A percentile compares a stretch with the other conserved stretches of the same genome.
Evolutionary conservation across 2,329 filamentous ascomycete species (phyloP).

Genomic region (Xylaria sp.): DNA sequence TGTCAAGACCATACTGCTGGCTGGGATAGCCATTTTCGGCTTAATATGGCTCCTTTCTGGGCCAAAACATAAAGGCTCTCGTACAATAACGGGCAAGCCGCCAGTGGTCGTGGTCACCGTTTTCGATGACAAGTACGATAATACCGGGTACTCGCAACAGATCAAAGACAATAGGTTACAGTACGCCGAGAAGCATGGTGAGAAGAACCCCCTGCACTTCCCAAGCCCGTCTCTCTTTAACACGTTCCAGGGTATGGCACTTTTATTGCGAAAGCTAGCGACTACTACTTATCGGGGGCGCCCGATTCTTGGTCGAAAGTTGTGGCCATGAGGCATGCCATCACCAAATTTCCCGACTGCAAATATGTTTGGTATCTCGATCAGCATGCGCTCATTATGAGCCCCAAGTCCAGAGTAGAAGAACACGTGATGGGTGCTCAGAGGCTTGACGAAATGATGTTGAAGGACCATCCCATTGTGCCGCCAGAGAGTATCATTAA

Average conservation of each 20-base stretch:
- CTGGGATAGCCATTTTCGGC: constrained; percentile 64
- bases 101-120: constrained; percentile 85
- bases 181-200: constrained; percentile 90
- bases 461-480: constrained; percentile 85
- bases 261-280: constrained; percentile 80
- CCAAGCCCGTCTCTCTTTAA: constrained; percentile 5
- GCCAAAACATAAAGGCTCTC: constrained; percentile 50
- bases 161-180: constrained; percentile 84
- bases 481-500: constrained; percentile 97
- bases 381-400: constrained; percentile 88
- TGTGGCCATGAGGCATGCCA: constrained; percentile 87
- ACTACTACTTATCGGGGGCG: constrained; percentile 76
- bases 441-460: constrained; percentile 81
- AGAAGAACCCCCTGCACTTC: constrained; percentile 7
- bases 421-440: constrained; percentile 74
- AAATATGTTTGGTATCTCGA: constrained; percentile 90
- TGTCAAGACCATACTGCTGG: constrained; percentile 67
- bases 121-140: constrained; percentile 74
- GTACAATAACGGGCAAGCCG: constrained; percentile 62
- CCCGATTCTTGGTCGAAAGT: constrained; percentile 79
- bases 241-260: constrained; percentile 77
- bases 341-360: constrained; percentile 80
- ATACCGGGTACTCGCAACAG: constrained; percentile 74
- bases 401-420: constrained; percentile 75
- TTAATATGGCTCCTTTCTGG: constrained; percentile 70